phyloP scores from a whole-genome alignment of 2,329 filamentous ascomycete genomes.

The Phyllosticta paracitricarpa region DNA sequence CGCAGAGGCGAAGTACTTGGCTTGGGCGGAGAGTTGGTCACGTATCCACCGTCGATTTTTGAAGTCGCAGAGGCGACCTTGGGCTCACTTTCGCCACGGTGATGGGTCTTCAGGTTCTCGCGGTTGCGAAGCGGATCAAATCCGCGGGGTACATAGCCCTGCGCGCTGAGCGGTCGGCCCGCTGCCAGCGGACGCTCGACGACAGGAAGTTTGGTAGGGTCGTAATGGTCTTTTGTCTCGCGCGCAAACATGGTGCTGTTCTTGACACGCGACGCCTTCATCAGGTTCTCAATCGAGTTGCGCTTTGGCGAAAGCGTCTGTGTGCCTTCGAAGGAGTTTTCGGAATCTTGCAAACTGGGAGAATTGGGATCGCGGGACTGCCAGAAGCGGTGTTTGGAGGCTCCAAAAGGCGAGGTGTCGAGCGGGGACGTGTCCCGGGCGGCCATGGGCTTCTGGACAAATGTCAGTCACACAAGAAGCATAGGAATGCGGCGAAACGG shows the following conservation, averaged over 20 bases:
- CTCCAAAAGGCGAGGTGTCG: constrained; percentile 66
- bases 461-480: constrained; percentile 16
- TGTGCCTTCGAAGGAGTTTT: constrained; percentile 56
- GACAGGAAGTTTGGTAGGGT: constrained; percentile 65
- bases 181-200: constrained; percentile 73
- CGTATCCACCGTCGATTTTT: constrained; percentile 51
- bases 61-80: constrained; percentile 46
- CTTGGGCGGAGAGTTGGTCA: constrained; percentile 17
- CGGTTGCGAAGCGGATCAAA: constrained; percentile 35
- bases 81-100: constrained; percentile 48
- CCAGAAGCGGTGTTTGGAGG: constrained; percentile 86
- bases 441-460: constrained; percentile 53
- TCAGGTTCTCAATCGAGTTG: constrained; percentile 89
- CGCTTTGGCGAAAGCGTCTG: constrained; percentile 64
- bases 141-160: constrained; percentile 55
- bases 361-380: constrained; percentile 58
- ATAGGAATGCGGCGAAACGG: constrained; percentile 20
- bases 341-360: constrained; percentile 51
- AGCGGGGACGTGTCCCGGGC: constrained; percentile 72
- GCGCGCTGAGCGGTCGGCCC: constrained; percentile 46
- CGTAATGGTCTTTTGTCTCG: constrained; percentile 87
- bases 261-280: constrained; percentile 89
- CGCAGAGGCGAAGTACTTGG: constrained; percentile 63
- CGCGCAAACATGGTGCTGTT: constrained; percentile 96
- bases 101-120: constrained; percentile 24